phyloP scores from a whole-genome alignment of 345 rosid species.

The Isatis tinctoria region DNA sequence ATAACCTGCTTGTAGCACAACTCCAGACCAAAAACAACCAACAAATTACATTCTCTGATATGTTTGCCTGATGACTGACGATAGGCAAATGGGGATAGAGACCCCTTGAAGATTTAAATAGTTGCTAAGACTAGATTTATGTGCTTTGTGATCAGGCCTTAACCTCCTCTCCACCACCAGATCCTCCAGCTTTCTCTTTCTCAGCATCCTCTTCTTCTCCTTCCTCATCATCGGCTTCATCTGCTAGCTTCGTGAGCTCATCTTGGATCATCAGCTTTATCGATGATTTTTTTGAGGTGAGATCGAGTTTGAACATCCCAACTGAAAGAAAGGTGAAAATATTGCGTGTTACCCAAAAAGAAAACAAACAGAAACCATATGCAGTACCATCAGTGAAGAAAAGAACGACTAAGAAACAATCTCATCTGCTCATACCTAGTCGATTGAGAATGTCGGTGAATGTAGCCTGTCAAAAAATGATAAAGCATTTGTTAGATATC shows the following conservation, averaged over 20 bases:
- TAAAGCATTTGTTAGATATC: constrained; percentile 17
- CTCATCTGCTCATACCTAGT: constrained; percentile 55
- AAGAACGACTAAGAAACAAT: background rate
- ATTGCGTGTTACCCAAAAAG: background rate
- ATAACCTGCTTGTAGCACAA: background rate
- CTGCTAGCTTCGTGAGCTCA: constrained; percentile 87
- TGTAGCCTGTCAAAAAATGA: constrained; percentile 72
- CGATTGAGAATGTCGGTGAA: constrained; percentile 80
- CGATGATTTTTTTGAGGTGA: constrained; percentile 56
- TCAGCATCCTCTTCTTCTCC: constrained; percentile 63
- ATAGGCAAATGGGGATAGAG: constrained; percentile 16
- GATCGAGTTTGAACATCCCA: constrained; percentile 38
- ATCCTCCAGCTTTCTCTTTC: constrained; percentile 40
- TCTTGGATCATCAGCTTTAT: constrained; percentile 83
- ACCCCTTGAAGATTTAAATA: background rate
- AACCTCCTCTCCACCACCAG: constrained; percentile 41
- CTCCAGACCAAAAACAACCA: constrained; percentile 5
- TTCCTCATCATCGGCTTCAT: constrained; percentile 62
- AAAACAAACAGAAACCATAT: background rate
- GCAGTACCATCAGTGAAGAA: background rate
- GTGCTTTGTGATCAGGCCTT: constrained; percentile 31
- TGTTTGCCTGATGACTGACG: constrained; percentile 8
- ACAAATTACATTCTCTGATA: constrained; percentile 26
- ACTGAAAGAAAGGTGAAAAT: constrained; percentile 44
- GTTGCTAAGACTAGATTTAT: constrained; percentile 10